Evolutionary conservation across 2,329 filamentous ascomycete species (phyloP).

Genomic region (Paecilomyces sp.): DNA sequence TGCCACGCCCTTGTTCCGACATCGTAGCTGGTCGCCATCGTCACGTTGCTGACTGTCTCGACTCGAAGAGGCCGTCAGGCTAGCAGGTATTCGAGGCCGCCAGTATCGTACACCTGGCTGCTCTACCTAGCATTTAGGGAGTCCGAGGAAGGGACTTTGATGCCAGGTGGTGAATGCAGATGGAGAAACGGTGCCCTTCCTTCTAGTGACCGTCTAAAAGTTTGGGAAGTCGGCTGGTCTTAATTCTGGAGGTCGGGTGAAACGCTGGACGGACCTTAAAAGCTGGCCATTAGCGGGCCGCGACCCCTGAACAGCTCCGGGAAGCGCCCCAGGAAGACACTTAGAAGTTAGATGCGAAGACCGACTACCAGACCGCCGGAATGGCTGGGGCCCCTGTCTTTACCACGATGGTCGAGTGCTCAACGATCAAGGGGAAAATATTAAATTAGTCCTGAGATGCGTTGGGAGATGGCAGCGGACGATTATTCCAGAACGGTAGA

Average conservation of each 20-base stretch:
- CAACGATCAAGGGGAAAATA: not conserved
- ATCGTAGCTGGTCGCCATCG: slow-evolving; percentile 91
- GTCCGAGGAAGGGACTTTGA: not conserved
- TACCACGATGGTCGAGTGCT: not conserved
- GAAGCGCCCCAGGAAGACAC: slow-evolving; percentile 9
- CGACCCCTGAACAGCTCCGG: slow-evolving; percentile 21
- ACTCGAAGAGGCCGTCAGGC: slow-evolving; percentile 10
- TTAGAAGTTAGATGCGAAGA: not conserved
- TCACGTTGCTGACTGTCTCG: slow-evolving; percentile 3
- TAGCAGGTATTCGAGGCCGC: slow-evolving; percentile 9
- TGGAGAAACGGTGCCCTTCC: not conserved
- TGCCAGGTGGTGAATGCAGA: not conserved
- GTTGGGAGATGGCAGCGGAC: not conserved
- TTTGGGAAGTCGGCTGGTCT: not conserved
- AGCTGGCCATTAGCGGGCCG: slow-evolving; percentile 24
- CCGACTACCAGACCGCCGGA: not conserved
- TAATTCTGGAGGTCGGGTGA: slow-evolving; percentile 7
- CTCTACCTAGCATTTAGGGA: slow-evolving; percentile 1
- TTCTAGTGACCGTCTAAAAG: not conserved
- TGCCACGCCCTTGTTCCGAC: slow-evolving; percentile 97
- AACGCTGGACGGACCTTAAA: slow-evolving; percentile 14
- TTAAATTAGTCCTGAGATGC: not conserved
- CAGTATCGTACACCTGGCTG: slow-evolving; percentile 1
- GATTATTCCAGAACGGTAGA: not conserved
- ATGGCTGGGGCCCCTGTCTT: not conserved